Evolutionary conservation across 768 basidiomycete species (phyloP), one percentile per base, ranked within the genome.

Genomic region (Pholiota conissans): DNA sequence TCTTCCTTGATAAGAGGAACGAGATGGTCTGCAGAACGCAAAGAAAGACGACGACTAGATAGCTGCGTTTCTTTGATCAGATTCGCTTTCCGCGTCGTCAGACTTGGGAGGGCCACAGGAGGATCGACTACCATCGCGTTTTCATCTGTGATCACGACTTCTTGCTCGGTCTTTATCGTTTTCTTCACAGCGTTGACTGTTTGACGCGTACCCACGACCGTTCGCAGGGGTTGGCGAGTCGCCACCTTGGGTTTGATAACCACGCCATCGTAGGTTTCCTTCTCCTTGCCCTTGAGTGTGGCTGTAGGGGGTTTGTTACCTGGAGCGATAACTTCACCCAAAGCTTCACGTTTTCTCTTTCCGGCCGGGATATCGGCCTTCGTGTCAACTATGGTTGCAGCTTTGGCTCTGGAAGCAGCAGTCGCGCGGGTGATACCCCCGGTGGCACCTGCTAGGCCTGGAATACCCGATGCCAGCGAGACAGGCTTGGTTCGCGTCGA

Each of bases 331-430:
- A 91, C 87, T 70, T 93, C 91, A 29, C 84, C 86, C 26, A 93
- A 76, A 0, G 90, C 90, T 49, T 88, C 87, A 40, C 92, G 87
- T 71, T 93, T 93, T 61, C 91, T 81, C 71, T 92, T 91, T 49
- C 82, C 85, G 3, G 78, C 78, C 30, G 76, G 74, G 8, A 72
- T 69, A 27, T 88, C 86, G 20, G 70, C 64, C 60, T 83, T 79
- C 48, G 60, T 73, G 71, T 49, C 70, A 28, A 76, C 69, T 61
- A 69, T 49, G 68, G 68, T 61, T 67, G 76, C 69, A 40, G 75
- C 67, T 71, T 85, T 85, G 27, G 82, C 79, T 64, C 79, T 73
- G 49, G 83, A 81, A 52, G 84, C 78, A 47, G 80, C 79, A 32
- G 84, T 82, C 24, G 82, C 77, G 63, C 80, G 68, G 77, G 79